Percentiles rank a stretch among this genome's conserved stretches.
These are phyloP conservation scores for Euphorbia schlechtendalii DNA, from an alignment of 441 rosid genomes.

Conservation along the genomic window DNA sequence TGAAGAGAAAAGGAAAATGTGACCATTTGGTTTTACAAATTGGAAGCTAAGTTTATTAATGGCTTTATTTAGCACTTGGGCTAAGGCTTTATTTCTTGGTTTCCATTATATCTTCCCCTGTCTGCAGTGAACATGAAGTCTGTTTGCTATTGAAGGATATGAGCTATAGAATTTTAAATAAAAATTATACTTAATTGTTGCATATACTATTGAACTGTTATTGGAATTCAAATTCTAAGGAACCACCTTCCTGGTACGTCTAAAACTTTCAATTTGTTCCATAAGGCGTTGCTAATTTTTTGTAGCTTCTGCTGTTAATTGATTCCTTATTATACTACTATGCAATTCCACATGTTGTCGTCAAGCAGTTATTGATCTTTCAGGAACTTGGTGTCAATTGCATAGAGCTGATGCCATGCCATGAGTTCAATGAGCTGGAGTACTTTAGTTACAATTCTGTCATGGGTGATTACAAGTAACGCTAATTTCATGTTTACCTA, in stretches of 20 bases:
- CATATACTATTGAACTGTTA: background rate
- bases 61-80: background rate
- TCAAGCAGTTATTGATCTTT: conserved; percentile 24
- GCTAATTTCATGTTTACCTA: background rate
- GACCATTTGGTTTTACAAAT: background rate
- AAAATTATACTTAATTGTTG: background rate
- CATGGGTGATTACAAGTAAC: conserved; percentile 73
- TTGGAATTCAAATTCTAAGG: background rate
- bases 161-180: too few species aligned
- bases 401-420: conserved; percentile 96
- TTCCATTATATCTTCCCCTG: background rate
- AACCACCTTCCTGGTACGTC: background rate
- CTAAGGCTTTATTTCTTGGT: too few species aligned
- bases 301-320: conserved; percentile 10
- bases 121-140: background rate
- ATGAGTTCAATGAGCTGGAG: conserved; percentile 95
- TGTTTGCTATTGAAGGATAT: too few species aligned
- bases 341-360: conserved; percentile 12
- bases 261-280: background rate
- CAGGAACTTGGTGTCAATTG: conserved; percentile 97
- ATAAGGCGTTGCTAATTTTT: background rate
- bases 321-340: background rate
- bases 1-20: background rate
- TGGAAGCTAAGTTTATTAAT: background rate
- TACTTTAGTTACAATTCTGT: conserved; percentile 78